phyloP scores from a whole-genome alignment of 2,329 filamentous ascomycete genomes.

The Cercospora zeina region DNA sequence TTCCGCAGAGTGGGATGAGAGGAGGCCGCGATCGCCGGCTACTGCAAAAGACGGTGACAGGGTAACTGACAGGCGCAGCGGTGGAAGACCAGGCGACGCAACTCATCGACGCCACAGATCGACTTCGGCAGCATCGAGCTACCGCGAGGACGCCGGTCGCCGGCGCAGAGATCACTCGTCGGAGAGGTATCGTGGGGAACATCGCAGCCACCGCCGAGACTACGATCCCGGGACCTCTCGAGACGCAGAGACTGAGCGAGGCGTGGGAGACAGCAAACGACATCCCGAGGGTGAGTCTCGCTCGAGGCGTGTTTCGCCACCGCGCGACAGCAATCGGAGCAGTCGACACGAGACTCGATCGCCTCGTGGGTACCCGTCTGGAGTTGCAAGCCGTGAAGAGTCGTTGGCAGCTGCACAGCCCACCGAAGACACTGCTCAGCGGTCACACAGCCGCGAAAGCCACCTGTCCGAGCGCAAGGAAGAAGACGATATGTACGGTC shows the following conservation, averaged over 20 bases:
- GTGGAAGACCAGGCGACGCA: slow-evolving; percentile 40
- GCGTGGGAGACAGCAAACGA: slow-evolving; percentile 5
- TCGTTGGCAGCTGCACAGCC: slow-evolving; percentile 5
- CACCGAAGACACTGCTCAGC: slow-evolving; percentile 22
- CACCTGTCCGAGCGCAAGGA: slow-evolving; percentile 26
- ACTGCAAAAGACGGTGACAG: slow-evolving; percentile 28
- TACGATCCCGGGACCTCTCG: slow-evolving; percentile 21
- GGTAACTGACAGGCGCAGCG: slow-evolving; percentile 26
- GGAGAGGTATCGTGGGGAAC: slow-evolving; percentile 37
- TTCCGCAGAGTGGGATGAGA: slow-evolving; percentile 35
- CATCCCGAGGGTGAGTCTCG: slow-evolving; percentile 15
- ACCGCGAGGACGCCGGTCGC: slow-evolving; percentile 39
- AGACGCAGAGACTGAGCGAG: slow-evolving; percentile 12
- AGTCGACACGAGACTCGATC: slow-evolving; percentile 29
- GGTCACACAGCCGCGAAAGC: slow-evolving; percentile 32
- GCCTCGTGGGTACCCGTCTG: slow-evolving; percentile 17
- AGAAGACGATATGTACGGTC: slow-evolving; percentile 38
- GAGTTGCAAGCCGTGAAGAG: slow-evolving; percentile 26
- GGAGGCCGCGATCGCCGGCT: slow-evolving; percentile 40
- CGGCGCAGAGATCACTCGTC: slow-evolving; percentile 29
- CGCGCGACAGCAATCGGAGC: slow-evolving; percentile 16
- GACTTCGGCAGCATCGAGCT: slow-evolving; percentile 45
- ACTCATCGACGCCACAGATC: slow-evolving; percentile 44
- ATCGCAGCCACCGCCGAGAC: slow-evolving; percentile 20
- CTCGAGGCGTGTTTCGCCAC: slow-evolving; percentile 15